phyloP scores from a whole-genome alignment of 169 alveolate genomes.

The Plasmodium cynomolgi region DNA sequence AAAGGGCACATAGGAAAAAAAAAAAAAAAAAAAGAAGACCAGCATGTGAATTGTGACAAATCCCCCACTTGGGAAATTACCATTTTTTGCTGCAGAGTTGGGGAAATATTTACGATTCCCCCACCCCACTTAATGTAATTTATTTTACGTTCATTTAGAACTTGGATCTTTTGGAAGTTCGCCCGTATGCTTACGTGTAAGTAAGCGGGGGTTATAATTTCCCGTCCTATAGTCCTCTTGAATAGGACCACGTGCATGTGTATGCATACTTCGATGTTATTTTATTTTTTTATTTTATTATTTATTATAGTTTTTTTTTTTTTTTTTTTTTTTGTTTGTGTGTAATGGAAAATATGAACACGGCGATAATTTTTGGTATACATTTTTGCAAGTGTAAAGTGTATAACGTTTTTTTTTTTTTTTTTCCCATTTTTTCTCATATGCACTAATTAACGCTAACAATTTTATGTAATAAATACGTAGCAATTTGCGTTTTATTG shows the following conservation, averaged over 20 bases:
- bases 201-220: neutral
- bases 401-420: neutral
- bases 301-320: neutral
- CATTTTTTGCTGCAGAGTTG: neutral
- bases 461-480: neutral
- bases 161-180: neutral
- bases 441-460: neutral
- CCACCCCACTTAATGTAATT: neutral
- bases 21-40: neutral
- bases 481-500: neutral
- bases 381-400: neutral
- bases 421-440: neutral
- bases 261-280: neutral
- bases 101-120: neutral
- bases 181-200: neutral
- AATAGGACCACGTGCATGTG: neutral
- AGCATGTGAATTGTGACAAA: neutral
- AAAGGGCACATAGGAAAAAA: constrained; percentile 28
- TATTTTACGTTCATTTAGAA: neutral
- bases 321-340: neutral
- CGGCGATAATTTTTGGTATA: neutral
- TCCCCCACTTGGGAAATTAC: neutral
- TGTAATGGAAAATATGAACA: neutral
- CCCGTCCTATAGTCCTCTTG: neutral
- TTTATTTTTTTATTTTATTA: neutral